phyloP scores from a whole-genome alignment of 768 basidiomycete genomes.

The Favolaschia claudopus region DNA sequence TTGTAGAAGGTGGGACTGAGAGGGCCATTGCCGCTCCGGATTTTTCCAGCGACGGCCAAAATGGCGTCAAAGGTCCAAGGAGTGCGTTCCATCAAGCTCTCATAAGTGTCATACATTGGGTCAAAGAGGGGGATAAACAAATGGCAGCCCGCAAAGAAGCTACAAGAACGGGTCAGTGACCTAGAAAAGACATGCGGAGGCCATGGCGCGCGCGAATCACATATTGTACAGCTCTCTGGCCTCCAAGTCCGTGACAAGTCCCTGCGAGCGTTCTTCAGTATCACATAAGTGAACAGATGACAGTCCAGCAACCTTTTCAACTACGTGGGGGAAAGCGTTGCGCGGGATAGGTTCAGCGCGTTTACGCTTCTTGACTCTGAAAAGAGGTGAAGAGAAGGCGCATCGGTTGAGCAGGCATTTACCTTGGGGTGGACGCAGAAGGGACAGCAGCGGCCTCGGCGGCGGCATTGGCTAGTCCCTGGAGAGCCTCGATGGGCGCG shows the following conservation, averaged over 20 bases:
- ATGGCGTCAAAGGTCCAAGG: constrained; percentile 97
- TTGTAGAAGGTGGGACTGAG: constrained; percentile 88
- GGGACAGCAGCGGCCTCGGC: constrained; percentile 90
- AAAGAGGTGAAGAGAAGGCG: constrained; percentile 10
- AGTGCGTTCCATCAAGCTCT: constrained; percentile 88
- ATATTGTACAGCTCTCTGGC: constrained; percentile 93
- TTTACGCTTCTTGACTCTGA: constrained; percentile 84
- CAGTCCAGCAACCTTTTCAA: too few relatives aligned
- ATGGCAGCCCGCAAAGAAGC: constrained; percentile 96
- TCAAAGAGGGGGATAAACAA: constrained; percentile 97
- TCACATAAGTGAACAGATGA: constrained; percentile 30
- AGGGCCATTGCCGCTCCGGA: constrained; percentile 88
- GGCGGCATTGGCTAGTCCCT: constrained; percentile 93
- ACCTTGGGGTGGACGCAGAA: constrained; percentile 71
- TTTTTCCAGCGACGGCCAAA: constrained; percentile 90
- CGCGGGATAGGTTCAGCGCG: constrained; percentile 83
- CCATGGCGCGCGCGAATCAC: constrained; percentile 53
- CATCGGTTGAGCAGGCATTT: too few relatives aligned
- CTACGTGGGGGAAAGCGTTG: constrained; percentile 88
- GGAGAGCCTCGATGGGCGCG: constrained; percentile 93
- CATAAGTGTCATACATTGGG: constrained; percentile 91
- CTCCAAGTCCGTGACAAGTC: constrained; percentile 84
- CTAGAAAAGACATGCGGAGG: constrained; percentile 41
- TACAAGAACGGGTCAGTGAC: constrained; percentile 46
- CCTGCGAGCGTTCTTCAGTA: constrained; percentile 50